Percentiles rank a stretch among this genome's conserved stretches.
phyloP scores from a whole-genome alignment of 148 eudicot species.

The Dianthus caryophyllus region DNA sequence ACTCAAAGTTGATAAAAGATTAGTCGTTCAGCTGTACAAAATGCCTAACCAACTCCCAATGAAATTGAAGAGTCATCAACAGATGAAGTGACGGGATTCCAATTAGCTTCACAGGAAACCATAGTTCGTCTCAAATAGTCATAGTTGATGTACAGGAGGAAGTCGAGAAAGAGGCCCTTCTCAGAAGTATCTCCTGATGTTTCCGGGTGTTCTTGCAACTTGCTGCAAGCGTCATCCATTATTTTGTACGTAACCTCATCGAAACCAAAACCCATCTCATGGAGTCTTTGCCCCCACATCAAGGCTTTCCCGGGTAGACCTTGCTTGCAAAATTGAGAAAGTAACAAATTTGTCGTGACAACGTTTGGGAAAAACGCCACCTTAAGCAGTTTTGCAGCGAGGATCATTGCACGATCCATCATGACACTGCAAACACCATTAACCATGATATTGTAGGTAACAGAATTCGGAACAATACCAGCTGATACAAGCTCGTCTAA shows the following conservation, averaged over 20 bases:
- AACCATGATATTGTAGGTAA: constrained; percentile 84
- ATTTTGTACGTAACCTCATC: constrained; percentile 65
- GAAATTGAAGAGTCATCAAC: constrained; percentile 9
- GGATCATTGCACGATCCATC: constrained; percentile 68
- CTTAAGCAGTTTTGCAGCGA: constrained; percentile 81
- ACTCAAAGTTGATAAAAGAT: constrained; percentile 12
- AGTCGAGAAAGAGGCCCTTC: constrained; percentile 72
- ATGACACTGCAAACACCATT: constrained; percentile 73
- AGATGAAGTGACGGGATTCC: constrained; percentile 19
- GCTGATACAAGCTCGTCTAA: constrained; percentile 71
- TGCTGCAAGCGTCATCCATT: constrained; percentile 56
- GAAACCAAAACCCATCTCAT: constrained; percentile 49
- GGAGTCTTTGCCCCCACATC: constrained; percentile 76
- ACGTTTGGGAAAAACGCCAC: constrained; percentile 80
- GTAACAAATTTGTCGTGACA: constrained; percentile 66
- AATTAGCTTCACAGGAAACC: constrained; percentile 7
- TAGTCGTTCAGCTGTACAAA: neutral
- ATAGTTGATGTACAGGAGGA: constrained; percentile 77
- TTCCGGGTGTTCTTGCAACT: constrained; percentile 36
- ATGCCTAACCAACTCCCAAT: constrained; percentile 15
- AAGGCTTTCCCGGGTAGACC: constrained; percentile 68
- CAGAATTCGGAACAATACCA: constrained; percentile 73
- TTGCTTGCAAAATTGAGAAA: constrained; percentile 78
- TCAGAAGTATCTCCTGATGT: constrained; percentile 38
- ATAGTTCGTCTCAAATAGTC: constrained; percentile 51